Evolutionary conservation across 257 asterid genomes (phyloP).

Genomic region (Rehmannia glutinosa): DNA sequence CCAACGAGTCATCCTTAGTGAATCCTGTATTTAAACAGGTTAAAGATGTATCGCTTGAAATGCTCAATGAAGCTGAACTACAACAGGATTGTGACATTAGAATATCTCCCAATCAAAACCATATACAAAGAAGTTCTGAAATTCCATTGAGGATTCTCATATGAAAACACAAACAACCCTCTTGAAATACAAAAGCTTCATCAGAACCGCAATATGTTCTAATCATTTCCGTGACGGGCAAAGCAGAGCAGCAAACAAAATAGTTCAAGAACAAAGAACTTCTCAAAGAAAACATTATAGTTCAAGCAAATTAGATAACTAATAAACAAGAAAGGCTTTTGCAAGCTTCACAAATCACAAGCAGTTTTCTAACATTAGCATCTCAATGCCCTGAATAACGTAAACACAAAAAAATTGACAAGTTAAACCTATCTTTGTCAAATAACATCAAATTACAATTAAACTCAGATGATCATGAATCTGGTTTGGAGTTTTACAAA

Average conservation of each 20-base stretch:
- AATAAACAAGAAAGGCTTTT: neutral
- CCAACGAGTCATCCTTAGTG: too few species aligned
- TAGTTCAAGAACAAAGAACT: neutral
- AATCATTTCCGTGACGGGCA: neutral
- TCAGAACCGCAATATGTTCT: neutral
- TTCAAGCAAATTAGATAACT: neutral
- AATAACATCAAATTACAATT: neutral
- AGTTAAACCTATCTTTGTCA: neutral
- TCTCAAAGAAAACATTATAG: neutral
- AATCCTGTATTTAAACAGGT: neutral
- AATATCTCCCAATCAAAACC: neutral
- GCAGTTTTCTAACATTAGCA: neutral
- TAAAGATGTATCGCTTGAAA: neutral
- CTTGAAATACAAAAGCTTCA: conserved; percentile 9
- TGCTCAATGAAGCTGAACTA: neutral
- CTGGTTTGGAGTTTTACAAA: conserved; percentile 13
- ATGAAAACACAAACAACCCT: too few species aligned
- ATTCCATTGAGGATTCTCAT: neutral
- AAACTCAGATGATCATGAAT: conserved; percentile 7
- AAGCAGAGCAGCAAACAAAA: neutral
- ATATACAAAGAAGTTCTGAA: neutral
- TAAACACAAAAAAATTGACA: neutral
- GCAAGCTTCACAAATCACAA: neutral
- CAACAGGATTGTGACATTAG: neutral
- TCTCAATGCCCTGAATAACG: neutral